phyloP scores from a whole-genome alignment of 352 stramenopile species.

The Phytophthora sansomeana region DNA sequence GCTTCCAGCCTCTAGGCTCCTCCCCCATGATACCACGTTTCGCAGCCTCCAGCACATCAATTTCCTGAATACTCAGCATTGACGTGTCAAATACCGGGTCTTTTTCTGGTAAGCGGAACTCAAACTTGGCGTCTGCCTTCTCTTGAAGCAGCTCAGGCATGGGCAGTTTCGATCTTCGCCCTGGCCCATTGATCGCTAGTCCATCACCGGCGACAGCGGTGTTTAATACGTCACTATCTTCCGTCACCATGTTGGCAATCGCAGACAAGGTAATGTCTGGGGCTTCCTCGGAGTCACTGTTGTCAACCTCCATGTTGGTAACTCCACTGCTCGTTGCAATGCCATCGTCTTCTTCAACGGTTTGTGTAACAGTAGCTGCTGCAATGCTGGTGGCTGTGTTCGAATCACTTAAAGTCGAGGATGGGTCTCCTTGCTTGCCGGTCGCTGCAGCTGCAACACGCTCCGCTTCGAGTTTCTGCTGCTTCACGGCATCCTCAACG shows the following conservation, averaged over 20 bases:
- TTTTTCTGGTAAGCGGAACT: constrained; percentile 74
- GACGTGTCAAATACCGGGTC: constrained; percentile 67
- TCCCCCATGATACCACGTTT: constrained; percentile 77
- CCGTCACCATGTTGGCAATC: constrained; percentile 89
- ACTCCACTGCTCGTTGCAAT: constrained; percentile 33
- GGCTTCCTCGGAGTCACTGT: constrained; percentile 80
- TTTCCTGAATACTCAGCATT: constrained; percentile 63
- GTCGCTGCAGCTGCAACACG: constrained; percentile 38
- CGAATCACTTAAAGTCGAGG: constrained; percentile 30
- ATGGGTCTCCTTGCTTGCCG: constrained; percentile 29
- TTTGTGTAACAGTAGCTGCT: constrained; percentile 15
- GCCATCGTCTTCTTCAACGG: constrained; percentile 37
- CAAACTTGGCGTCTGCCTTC: constrained; percentile 55
- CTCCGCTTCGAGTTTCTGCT: constrained; percentile 56
- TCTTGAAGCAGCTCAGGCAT: constrained; percentile 38
- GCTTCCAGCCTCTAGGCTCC: constrained; percentile 61
- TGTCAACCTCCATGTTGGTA: constrained; percentile 86
- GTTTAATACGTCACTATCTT: constrained; percentile 81
- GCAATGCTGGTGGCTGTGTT: constrained; percentile 17
- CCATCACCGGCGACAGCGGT: constrained; percentile 44
- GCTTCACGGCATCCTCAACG: constrained; percentile 54
- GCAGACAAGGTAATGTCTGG: constrained; percentile 81
- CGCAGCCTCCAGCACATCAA: constrained; percentile 65
- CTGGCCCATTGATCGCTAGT: constrained; percentile 53
- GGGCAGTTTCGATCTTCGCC: constrained; percentile 35